Evolutionary conservation across 768 basidiomycete species (phyloP), one percentile per base, ranked within the genome.

Genomic region (Gautieria morchelliformis): DNA sequence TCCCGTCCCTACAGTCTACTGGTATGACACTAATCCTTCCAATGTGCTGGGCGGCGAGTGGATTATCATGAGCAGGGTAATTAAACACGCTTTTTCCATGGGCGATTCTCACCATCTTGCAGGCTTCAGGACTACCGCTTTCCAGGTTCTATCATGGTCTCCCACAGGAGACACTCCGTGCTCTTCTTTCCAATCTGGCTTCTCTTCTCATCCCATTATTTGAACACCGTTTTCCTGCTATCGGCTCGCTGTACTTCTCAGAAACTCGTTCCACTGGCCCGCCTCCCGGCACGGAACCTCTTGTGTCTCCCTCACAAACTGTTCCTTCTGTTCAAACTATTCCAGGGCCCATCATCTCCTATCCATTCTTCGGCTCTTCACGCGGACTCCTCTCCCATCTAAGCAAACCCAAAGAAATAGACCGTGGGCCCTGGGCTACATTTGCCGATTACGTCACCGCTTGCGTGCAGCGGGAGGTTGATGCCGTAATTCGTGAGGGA

Each of bases 321-420:
- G 57, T 69, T 58, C 39, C 60, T 24, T 44, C 61, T 51, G 11
- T 63, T 67, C 72, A 77, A 52, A 80, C 77, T 68, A 79, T 84
- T 51, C 75, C 91, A 45, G 89, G 89, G 4, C 85, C 86, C 8
- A 92, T 93, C 64, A 80, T 92, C 51, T 90, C 89, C 3, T 93
- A 90, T 89, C 86, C 89, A 1, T 93, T 92, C 75, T 93, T 93
- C 66, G 89, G 89, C 47, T 85, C 87, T 4, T 83, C 85, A 61
- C 78, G 90, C 41, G 89, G 89, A 33, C 84, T 87, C 58, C 76
- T 89, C 22, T 62, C 69, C 3, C 85, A 86, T 62, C 83, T 83
- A 3, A 70, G 74, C 27, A 47, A 47, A 27, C 52, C 53, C 17
- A 41, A 27, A 9, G 87, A 89, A 62, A 75, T 92, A 37, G 75